These are phyloP conservation scores for Hyaloraphidium curvatum DNA, from an alignment of 192 early-diverging fungal species.

Conservation along the genomic window DNA sequence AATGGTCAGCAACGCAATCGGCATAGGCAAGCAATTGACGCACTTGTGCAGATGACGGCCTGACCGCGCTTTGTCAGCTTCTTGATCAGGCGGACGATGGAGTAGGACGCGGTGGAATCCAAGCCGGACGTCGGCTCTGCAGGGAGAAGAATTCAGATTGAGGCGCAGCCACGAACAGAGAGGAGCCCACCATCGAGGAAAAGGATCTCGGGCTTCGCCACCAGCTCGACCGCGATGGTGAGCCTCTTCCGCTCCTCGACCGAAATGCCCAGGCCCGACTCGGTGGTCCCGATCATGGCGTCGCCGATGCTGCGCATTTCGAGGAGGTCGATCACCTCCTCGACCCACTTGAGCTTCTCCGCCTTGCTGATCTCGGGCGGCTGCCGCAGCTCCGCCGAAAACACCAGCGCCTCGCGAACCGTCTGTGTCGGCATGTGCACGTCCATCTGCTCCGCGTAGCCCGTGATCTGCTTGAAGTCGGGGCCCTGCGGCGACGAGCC, in stretches of 20 bases:
- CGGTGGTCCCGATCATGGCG: constrained; percentile 49
- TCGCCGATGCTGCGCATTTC: constrained; percentile 54
- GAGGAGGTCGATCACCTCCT: constrained; percentile 51
- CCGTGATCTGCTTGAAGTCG: constrained; percentile 12
- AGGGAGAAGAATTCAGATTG: background rate
- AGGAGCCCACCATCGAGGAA: constrained; percentile 53
- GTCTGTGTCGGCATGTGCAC: constrained; percentile 17
- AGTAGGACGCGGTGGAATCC: constrained; percentile 39
- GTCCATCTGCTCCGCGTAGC: constrained; percentile 2
- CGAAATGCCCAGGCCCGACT: constrained; percentile 54
- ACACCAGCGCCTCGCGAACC: constrained; percentile 54
- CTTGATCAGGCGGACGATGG: constrained; percentile 53
- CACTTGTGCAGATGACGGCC: constrained; percentile 60
- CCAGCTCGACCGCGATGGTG: constrained; percentile 68
- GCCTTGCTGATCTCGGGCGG: constrained; percentile 33
- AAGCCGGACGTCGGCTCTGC: background rate
- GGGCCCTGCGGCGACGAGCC: constrained; percentile 30
- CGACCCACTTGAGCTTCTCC: constrained; percentile 52
- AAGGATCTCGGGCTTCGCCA: constrained; percentile 55
- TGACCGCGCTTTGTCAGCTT: constrained; percentile 35
- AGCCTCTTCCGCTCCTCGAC: constrained; percentile 78
- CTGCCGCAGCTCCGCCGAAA: constrained; percentile 57
- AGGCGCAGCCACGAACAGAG: background rate
- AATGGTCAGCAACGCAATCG: too few relatives aligned
- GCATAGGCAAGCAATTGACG: too few relatives aligned